Percentiles rank a stretch among this genome's conserved stretches.
Evolutionary conservation across 1,284 basidiomycete species (phyloP).

Genomic region (Gastroboletus turbinatus): DNA sequence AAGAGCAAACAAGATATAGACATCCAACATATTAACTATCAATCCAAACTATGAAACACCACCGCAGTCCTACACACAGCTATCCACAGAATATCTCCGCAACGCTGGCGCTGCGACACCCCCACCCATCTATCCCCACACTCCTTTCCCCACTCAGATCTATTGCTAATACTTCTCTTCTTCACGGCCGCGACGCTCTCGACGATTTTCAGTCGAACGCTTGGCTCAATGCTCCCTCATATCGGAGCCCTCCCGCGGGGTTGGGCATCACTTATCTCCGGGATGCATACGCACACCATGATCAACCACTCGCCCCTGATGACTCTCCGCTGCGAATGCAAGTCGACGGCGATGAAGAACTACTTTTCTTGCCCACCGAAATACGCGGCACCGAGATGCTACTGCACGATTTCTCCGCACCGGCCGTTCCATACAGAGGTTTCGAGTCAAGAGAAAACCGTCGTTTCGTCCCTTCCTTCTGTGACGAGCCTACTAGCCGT

Average conservation of each 20-base stretch:
- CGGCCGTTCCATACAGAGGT: not conserved
- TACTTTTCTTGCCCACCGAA: not conserved
- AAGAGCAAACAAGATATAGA: slow-evolving; percentile 25
- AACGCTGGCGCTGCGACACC: slow-evolving; percentile 33
- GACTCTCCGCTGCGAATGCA: slow-evolving; percentile 7
- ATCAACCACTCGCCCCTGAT: not conserved
- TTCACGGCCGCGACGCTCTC: slow-evolving; percentile 1
- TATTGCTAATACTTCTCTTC: slow-evolving; percentile 8
- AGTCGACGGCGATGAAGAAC: slow-evolving; percentile 5
- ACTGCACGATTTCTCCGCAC: not conserved
- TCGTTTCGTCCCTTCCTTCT: not conserved
- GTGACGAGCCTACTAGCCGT: not conserved
- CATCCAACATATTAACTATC: not conserved
- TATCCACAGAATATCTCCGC: slow-evolving; percentile 20
- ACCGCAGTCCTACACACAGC: slow-evolving; percentile 25
- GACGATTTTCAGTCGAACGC: slow-evolving; percentile 41
- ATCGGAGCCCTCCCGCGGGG: slow-evolving; percentile 27
- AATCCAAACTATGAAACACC: slow-evolving; percentile 27
- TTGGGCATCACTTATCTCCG: slow-evolving; percentile 29
- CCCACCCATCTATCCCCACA: slow-evolving; percentile 21
- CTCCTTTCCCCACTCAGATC: slow-evolving; percentile 31
- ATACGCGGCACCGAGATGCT: not conserved
- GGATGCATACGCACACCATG: not conserved
- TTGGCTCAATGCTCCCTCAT: slow-evolving; percentile 14
- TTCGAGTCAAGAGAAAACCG: not conserved